Evolutionary conservation across 768 basidiomycete genomes (phyloP).

Genomic region (Russula ochroleuca): DNA sequence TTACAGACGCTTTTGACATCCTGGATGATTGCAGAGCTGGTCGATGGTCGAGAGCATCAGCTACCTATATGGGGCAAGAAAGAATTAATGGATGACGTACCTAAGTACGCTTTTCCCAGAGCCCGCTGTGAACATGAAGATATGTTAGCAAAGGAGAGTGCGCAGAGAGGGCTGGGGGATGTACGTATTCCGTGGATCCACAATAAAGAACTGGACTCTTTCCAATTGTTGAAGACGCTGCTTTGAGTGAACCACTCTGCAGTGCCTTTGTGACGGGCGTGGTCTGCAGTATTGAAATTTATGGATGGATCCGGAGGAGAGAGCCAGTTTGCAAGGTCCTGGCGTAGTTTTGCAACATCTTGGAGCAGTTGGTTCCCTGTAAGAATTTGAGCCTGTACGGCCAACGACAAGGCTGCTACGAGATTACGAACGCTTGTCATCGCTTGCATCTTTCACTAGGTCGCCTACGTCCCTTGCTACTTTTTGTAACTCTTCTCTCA

Average conservation of each 20-base stretch:
- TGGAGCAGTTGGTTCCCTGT: background rate
- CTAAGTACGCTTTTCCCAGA: background rate
- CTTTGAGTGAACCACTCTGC: conserved; percentile 4
- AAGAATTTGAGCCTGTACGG: background rate
- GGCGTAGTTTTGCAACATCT: too few species aligned
- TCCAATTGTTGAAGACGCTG: background rate
- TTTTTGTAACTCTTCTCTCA: too few species aligned
- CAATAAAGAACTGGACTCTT: background rate
- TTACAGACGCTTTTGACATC: too few species aligned
- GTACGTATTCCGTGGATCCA: conserved; percentile 2
- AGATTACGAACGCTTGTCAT: too few species aligned
- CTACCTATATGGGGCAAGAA: background rate
- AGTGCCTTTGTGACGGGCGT: background rate
- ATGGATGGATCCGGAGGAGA: conserved; percentile 2
- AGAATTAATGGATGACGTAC: background rate
- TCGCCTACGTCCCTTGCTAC: too few species aligned
- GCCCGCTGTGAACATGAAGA: background rate
- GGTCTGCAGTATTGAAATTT: background rate
- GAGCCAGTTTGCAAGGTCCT: background rate
- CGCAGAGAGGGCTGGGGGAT: too few species aligned
- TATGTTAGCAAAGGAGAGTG: background rate
- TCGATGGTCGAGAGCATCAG: background rate
- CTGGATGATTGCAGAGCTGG: background rate
- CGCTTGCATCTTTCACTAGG: too few species aligned
- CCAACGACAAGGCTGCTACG: too few species aligned